phyloP scores from a whole-genome alignment of 345 rosid species.

The Moricandia arvensis region DNA sequence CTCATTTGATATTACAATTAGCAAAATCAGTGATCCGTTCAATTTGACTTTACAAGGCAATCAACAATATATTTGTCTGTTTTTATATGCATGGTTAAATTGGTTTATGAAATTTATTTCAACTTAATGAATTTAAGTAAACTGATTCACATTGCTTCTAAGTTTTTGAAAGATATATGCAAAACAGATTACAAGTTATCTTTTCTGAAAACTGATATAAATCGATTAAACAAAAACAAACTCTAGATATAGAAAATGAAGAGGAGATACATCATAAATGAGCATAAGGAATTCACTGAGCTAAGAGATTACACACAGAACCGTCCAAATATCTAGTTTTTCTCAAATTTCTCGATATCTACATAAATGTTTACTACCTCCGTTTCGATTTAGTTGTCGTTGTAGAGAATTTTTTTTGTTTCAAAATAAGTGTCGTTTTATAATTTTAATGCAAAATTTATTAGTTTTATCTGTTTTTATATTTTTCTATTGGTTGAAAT shows the following conservation, averaged over 20 bases:
- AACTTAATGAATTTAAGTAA: background rate
- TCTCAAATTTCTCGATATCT: constrained; percentile 27
- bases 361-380: constrained; percentile 3
- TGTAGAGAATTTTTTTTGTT: too few species aligned
- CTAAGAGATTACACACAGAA: constrained; percentile 29
- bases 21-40: background rate
- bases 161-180: background rate
- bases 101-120: background rate
- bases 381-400: too few species aligned
- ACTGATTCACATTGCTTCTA: background rate
- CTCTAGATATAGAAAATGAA: background rate
- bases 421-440: too few species aligned
- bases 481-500: too few species aligned
- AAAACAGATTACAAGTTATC: background rate
- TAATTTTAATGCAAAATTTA: too few species aligned
- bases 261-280: constrained; percentile 23
- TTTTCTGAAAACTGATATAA: background rate
- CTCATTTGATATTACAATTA: background rate
- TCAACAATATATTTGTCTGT: background rate
- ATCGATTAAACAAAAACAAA: background rate
- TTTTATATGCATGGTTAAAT: background rate
- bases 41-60: background rate
- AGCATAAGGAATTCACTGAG: constrained; percentile 35
- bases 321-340: constrained; percentile 32
- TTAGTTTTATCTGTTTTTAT: too few species aligned